Evolutionary conservation across 2,329 filamentous ascomycete genomes (phyloP), one percentile per base, ranked within the genome.

Genomic region (Calcarisporium arbuscula): DNA sequence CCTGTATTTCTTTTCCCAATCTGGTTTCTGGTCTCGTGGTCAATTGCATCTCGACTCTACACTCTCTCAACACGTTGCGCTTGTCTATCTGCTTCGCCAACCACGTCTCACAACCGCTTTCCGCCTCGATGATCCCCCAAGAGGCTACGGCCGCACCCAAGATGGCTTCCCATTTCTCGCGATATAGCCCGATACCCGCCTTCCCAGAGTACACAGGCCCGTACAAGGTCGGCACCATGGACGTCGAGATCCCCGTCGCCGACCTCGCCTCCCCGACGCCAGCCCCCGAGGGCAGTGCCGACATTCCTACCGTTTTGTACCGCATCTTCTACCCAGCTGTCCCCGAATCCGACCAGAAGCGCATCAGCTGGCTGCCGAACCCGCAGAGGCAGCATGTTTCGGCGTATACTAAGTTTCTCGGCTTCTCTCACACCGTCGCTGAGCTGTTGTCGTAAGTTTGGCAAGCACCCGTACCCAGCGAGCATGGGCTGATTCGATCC

Each of bases 271-370:
- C 72, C 2, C 74, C 79, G 0, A 66, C 71, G 16, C 62, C 69
- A 4, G 57, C 65, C 7, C 74, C 76, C 6, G 63, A 68, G 7
- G 67, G 71, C 32, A 70, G 76, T 5, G 58, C 61, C 36, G 65
- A 68, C 28, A 77, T 89, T 29, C 66, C 77, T 15, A 94, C 87
- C 1, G 68, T 94, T 18, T 80, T 84, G 37, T 92, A 86, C 56
- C 77, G 87, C 42, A 69, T 94, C 38, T 94, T 85, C 62, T 94
- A 94, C 54, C 87, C 87, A 1, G 80, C 81, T 16, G 61, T 65
- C 2, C 53, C 66, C 5, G 64, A 67, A 14, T 65, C 72, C 4
- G 58, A 60, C 33, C 68, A 74, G 49, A 75, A 75, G 48, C 68
- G 67, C 8, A 81, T 87, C 36, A 74, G 72, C 48, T 94, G 87